Evolutionary conservation across 148 eudicot species (phyloP).

Genomic region (Nepenthes gracilis): DNA sequence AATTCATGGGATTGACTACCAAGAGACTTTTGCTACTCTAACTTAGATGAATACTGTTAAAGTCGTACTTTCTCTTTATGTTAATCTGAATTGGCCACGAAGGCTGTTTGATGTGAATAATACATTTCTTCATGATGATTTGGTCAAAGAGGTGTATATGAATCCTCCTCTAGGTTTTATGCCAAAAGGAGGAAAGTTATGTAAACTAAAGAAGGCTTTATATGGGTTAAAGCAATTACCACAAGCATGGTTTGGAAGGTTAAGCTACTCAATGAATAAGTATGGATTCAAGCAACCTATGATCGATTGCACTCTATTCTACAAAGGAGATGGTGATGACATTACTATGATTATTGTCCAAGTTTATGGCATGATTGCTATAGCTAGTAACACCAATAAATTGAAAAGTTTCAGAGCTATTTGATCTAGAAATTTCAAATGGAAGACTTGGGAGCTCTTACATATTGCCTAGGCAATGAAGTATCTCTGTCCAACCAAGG

Average conservation of each 20-base stretch:
- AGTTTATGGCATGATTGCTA: background rate
- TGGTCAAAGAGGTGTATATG: background rate
- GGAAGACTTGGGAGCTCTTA: background rate
- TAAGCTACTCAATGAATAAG: background rate
- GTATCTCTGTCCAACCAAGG: background rate
- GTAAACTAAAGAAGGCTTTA: background rate
- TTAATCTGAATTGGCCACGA: background rate
- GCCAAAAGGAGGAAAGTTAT: background rate
- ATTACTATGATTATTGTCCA: background rate
- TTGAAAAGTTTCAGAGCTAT: background rate
- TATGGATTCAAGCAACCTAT: background rate
- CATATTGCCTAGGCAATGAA: background rate
- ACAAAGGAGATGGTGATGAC: too few relatives aligned
- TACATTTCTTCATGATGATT: background rate
- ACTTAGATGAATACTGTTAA: background rate
- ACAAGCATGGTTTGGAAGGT: background rate
- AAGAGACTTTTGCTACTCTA: background rate
- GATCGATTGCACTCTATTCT: background rate
- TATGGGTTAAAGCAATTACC: background rate
- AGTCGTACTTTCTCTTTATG: background rate
- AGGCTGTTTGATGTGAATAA: background rate
- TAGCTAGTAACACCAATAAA: background rate
- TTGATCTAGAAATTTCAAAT: background rate
- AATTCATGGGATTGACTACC: background rate
- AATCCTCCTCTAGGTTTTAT: background rate